Evolutionary conservation across 208 protist species (phyloP).

Genomic region (Acanthamoeba castellanii): DNA sequence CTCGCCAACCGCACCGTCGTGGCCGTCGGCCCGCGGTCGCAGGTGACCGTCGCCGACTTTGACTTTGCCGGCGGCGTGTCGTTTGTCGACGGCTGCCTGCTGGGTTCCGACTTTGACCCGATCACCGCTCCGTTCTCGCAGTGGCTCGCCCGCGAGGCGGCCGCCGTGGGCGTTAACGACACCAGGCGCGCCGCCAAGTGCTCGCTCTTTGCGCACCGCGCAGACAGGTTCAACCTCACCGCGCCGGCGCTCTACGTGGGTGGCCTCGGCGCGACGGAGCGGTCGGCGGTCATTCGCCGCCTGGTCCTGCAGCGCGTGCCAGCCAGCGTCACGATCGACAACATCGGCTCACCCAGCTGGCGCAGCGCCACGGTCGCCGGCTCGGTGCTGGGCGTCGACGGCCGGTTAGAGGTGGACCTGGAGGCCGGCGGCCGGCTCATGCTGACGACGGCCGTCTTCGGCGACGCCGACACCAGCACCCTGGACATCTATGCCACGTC

Average conservation of each 20-base stretch:
- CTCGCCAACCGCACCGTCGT: slow-evolving; percentile 42
- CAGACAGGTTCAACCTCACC: not conserved
- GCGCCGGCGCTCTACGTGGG: not conserved
- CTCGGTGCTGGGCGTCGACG: not conserved
- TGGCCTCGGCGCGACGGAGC: not conserved
- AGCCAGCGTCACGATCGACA: not conserved
- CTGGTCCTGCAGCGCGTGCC: not conserved
- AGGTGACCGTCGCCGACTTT: not conserved
- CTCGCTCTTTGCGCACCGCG: not conserved
- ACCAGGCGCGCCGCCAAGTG: not conserved
- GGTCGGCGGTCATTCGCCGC: not conserved
- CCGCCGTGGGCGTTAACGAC: not conserved
- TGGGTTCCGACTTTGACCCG: not conserved
- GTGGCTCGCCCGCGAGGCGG: slow-evolving; percentile 8
- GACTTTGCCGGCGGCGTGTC: not conserved
- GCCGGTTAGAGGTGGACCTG: not conserved
- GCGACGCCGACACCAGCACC: not conserved
- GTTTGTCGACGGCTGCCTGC: slow-evolving; percentile 53
- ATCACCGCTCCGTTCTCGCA: not conserved
- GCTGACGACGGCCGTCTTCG: not conserved
- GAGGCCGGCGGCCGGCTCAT: not conserved
- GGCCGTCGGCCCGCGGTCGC: not conserved
- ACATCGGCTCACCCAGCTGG: not conserved
- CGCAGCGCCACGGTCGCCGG: not conserved
- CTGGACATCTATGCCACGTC: not conserved